Evolutionary conservation across 2,329 filamentous ascomycete species (phyloP).

Genomic region (Ophiosphaerella narmari): DNA sequence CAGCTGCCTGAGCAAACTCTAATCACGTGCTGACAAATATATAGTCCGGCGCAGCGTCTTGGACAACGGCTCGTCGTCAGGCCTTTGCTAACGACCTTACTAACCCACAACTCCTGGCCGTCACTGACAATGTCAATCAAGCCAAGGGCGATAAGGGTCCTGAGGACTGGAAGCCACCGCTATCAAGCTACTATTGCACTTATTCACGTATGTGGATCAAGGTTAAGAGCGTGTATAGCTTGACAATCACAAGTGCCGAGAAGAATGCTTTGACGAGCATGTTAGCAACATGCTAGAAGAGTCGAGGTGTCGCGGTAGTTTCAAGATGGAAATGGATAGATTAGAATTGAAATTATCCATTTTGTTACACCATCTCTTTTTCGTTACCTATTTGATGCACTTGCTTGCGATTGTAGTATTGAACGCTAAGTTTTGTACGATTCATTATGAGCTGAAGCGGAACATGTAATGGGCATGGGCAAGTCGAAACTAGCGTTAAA

Average conservation of each 20-base stretch:
- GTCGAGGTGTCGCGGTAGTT: not conserved
- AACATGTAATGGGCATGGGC: too few species aligned
- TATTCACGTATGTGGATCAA: slow-evolving; percentile 78
- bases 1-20: not conserved
- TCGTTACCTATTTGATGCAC: too few species aligned
- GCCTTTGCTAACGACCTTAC: slow-evolving; percentile 77
- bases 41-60: slow-evolving; percentile 69
- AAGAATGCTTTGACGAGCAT: slow-evolving; percentile 69
- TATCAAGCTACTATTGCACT: slow-evolving; percentile 70
- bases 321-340: too few species aligned
- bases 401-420: too few species aligned
- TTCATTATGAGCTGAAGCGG: too few species aligned
- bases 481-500: too few species aligned
- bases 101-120: slow-evolving; percentile 76
- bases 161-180: slow-evolving; percentile 72
- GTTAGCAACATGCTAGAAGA: slow-evolving; percentile 65
- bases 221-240: slow-evolving; percentile 73
- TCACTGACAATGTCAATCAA: slow-evolving; percentile 77
- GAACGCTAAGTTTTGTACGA: too few species aligned
- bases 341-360: too few species aligned
- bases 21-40: slow-evolving; percentile 1
- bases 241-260: slow-evolving; percentile 74
- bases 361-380: too few species aligned
- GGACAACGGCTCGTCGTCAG: slow-evolving; percentile 71
- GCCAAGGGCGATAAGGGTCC: slow-evolving; percentile 74